These are phyloP conservation scores for Boechera divaricarpa DNA, from an alignment of 345 rosid species.

Conservation along the genomic window DNA sequence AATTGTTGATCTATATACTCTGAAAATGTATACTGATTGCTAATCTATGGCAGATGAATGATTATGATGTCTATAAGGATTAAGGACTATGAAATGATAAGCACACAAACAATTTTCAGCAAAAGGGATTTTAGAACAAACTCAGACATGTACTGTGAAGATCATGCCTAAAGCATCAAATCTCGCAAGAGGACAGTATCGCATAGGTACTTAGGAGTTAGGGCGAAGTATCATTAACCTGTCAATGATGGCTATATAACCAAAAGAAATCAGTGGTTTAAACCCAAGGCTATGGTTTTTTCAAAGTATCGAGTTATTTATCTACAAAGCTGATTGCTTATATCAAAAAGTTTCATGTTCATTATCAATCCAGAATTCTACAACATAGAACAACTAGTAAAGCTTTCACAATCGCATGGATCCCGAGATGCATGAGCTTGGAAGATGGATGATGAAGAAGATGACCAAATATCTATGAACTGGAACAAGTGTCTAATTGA, in stretches of 20 bases:
- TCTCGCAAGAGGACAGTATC: too few species aligned
- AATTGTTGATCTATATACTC: neutral
- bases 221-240: neutral
- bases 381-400: neutral
- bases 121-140: too few species aligned
- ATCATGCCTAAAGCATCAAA: too few species aligned
- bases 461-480: too few species aligned
- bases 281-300: neutral
- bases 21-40: neutral
- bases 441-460: too few species aligned
- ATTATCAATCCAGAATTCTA: neutral
- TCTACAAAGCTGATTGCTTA: conserved; percentile 3
- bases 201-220: neutral
- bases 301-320: neutral
- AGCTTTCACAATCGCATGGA: neutral
- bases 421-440: too few species aligned
- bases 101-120: too few species aligned
- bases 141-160: too few species aligned
- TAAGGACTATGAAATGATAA: neutral
- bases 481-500: too few species aligned
- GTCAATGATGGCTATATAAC: neutral
- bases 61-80: neutral
- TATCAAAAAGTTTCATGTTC: neutral
- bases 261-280: neutral
- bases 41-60: neutral